phyloP scores from a whole-genome alignment of 2,329 filamentous ascomycete species.

The Aureobasidium sp. region DNA sequence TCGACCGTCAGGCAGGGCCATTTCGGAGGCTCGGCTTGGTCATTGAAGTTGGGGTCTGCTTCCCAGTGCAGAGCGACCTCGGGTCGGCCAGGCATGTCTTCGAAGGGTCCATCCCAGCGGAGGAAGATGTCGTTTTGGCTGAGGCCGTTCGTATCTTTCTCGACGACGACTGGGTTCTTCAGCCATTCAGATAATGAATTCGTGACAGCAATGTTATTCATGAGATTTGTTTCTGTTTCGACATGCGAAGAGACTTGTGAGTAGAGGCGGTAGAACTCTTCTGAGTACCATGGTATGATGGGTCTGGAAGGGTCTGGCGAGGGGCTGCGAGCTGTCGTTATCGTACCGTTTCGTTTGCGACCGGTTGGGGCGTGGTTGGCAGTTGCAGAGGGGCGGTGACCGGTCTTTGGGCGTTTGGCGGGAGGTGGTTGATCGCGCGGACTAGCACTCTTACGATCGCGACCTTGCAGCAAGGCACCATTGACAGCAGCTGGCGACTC shows the following conservation, averaged over 20 bases:
- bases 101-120: conserved; percentile 45
- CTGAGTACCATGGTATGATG: conserved; percentile 23
- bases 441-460: conserved; percentile 40
- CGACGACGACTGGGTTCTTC: conserved; percentile 60
- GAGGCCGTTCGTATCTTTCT: conserved; percentile 56
- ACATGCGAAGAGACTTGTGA: conserved; percentile 25
- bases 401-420: conserved; percentile 71
- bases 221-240: conserved; percentile 63
- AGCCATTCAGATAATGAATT: conserved; percentile 72
- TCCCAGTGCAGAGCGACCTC: conserved; percentile 43
- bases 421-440: conserved; percentile 50
- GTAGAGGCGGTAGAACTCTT: conserved; percentile 60
- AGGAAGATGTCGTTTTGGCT: conserved; percentile 62
- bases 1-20: conserved; percentile 61
- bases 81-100: conserved; percentile 46
- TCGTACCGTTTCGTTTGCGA: conserved; percentile 53
- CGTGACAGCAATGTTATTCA: conserved; percentile 65
- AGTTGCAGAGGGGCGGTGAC: conserved; percentile 70
- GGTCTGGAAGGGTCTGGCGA: conserved; percentile 46
- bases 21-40: conserved; percentile 51
- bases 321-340: conserved; percentile 57
- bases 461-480: conserved; percentile 37
- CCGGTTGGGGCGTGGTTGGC: conserved; percentile 59
- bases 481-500: conserved; percentile 59
- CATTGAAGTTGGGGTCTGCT: conserved; percentile 38